Evolutionary conservation across 1,284 basidiomycete species (phyloP).

Genomic region (Pseudozyma sp.): DNA sequence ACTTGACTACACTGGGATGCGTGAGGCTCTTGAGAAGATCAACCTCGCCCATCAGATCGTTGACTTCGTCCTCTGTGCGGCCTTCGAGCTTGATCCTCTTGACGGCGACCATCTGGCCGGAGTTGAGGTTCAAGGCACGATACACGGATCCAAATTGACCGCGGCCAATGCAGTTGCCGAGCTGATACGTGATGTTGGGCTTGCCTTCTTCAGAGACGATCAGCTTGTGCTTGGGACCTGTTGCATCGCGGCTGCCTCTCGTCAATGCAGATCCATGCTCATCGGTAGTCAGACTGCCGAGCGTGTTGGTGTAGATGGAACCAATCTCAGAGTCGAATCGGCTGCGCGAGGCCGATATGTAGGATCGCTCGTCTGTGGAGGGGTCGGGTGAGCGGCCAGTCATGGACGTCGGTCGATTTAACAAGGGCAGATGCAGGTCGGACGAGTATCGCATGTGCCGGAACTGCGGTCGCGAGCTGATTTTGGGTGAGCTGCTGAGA

Average conservation of each 20-base stretch:
- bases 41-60: slow-evolving; percentile 99
- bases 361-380: slow-evolving; percentile 40
- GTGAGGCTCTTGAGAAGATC: slow-evolving; percentile 97
- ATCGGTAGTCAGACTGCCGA: slow-evolving; percentile 52
- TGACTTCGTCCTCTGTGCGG: slow-evolving; percentile 95
- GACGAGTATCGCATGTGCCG: slow-evolving; percentile 62
- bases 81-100: slow-evolving; percentile 99
- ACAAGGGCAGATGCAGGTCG: slow-evolving; percentile 50
- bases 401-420: slow-evolving; percentile 19
- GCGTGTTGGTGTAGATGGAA: slow-evolving; percentile 59
- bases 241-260: slow-evolving; percentile 37
- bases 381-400: slow-evolving; percentile 34
- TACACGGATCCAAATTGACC: slow-evolving; percentile 97
- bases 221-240: slow-evolving; percentile 74
- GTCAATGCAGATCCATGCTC: slow-evolving; percentile 35
- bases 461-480: slow-evolving; percentile 37
- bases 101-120: slow-evolving; percentile 72
- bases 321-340: slow-evolving; percentile 59
- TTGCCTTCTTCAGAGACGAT: slow-evolving; percentile 85
- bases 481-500: slow-evolving; percentile 34
- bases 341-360: slow-evolving; percentile 39
- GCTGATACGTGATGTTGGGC: slow-evolving; percentile 78
- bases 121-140: slow-evolving; percentile 84
- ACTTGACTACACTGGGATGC: slow-evolving; percentile 94
- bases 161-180: slow-evolving; percentile 86